Evolutionary conservation across 257 asterid genomes (phyloP), one percentile per base, ranked within the genome.

Genomic region (Eustoma russellianum): DNA sequence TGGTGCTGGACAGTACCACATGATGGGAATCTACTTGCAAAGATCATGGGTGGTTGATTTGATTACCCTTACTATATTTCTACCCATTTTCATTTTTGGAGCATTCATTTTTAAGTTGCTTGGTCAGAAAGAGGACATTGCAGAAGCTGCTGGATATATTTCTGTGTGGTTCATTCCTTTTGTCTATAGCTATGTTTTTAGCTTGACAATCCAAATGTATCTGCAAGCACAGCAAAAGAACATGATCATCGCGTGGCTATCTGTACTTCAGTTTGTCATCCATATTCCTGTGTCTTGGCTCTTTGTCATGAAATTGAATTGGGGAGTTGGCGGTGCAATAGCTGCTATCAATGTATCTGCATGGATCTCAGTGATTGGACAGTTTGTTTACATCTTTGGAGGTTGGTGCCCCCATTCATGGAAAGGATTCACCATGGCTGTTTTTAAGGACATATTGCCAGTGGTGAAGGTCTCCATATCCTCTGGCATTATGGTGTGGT

Each of bases 141-240:
- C 88, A 0, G 53, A 56, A 10, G 68, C 95, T 3, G 93, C 95
- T 1, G 97, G 97, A 62, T 65, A 72, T 52, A 66, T 79, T 50
- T 70, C 97, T 34, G 72, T 73, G 10, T 83, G 94, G 94, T 89
- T 85, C 83, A 70, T 82, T 24, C 83, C 81, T 2, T 70, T 67
- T 8, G 18, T 72, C 56, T 78, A 77, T 17, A 69, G 78, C 57
- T 46, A 77, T 0, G 56, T 84, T 12, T 87, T 84, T 17, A 38
- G 74, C 67, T 33, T 71, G 74, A 87, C 97, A 4, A 78, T 79
- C 53, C 97, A 89, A 62, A 89, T 89, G 97, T 89, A 48, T 67
- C 74, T 89, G 15, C 97, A 85, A 81, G 95, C 97, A 19, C 97
- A 89, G 64, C 94, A 83, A 62, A 89, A 89, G 79, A 89, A 89